Evolutionary conservation across 2,329 filamentous ascomycete species (phyloP).

Genomic region (Lecanicillium sp.): DNA sequence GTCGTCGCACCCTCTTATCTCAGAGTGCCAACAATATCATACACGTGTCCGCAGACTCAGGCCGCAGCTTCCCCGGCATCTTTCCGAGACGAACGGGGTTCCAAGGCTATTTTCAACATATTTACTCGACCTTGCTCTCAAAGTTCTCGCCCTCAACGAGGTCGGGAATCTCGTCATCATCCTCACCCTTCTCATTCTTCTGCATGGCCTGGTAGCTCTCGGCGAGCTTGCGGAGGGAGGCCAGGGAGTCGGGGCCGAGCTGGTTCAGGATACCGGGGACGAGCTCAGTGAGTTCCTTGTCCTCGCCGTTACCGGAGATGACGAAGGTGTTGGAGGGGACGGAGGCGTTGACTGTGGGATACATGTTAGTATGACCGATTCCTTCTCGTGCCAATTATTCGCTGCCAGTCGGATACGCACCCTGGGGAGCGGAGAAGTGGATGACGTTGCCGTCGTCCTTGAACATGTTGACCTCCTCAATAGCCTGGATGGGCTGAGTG

Average conservation of each 20-base stretch:
- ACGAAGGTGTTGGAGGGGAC: conserved; percentile 98
- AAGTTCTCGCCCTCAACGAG: conserved; percentile 97
- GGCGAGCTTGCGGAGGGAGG: conserved; percentile 93
- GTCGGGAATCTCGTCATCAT: conserved; percentile 95
- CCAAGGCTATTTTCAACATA: conserved; percentile 1
- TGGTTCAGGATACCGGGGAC: conserved; percentile 99
- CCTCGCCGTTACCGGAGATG: conserved; percentile 97
- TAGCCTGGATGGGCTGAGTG: conserved; percentile 97
- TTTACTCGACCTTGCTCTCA: conserved; percentile 92
- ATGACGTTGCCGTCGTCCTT: conserved; percentile 99
- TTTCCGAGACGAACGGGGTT: too few relatives aligned
- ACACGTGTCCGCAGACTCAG: neutral
- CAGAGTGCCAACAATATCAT: neutral
- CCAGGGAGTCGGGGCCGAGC: conserved; percentile 95
- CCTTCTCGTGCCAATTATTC: too few relatives aligned
- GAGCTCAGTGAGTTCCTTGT: conserved; percentile 99
- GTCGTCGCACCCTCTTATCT: neutral
- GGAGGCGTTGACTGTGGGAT: conserved; percentile 94
- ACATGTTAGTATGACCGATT: too few relatives aligned
- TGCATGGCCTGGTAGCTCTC: conserved; percentile 99
- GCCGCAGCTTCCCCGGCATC: neutral
- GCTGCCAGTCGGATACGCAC: conserved; percentile 41
- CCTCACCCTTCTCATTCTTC: conserved; percentile 79
- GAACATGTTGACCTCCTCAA: conserved; percentile 99
- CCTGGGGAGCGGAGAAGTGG: conserved; percentile 96